Evolutionary conservation across 371 early-diverging fungal genomes (phyloP), one percentile per base, ranked within the genome.

Genomic region (Smittium culicis): DNA sequence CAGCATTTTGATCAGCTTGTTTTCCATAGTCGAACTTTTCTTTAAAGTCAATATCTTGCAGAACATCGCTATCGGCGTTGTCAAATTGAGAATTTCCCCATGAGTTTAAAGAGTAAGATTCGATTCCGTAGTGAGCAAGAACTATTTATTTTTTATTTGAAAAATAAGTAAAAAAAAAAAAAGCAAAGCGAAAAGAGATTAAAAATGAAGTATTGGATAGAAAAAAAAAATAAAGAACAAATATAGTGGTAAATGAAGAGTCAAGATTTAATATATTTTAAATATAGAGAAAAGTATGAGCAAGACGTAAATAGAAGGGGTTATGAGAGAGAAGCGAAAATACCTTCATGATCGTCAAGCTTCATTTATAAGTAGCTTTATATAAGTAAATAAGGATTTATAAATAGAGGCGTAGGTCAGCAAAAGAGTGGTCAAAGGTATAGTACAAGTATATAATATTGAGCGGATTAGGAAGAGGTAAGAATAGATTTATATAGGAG

Each of bases 61-160:
- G 17, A n/a, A n/a, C 34, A 31, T 25, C 30, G 24, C 32, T 35
- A 5, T 63, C 33, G n/a, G n/a, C 30, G n/a, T 33, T 25, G 5
- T 63, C 63, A n/a, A 31, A n/a, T 11, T 31, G 63, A n/a, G 35
- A 34, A 11, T 25, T n/a, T 2, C 65, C 29, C 65, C 65, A 64
- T 11, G 32, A 34, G 2, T 34, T 35, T 35, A 45, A 17, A 30
- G 33, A 17, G 54, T 45, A 64, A 8, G 65, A 35, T 64, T 64
- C 65, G 45, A 64, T 25, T 3, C 65, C 65, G 27, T 64, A 64
- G 54, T 64, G 45, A 25, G 24, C 35, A 1, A 64, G 35, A 1
- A 64, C 65, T 64, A 35, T 64, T n/a, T n/a, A n/a, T n/a, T n/a
- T n/a, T n/a, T n/a, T n/a, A n/a, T n/a, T n/a, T n/a, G n/a, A n/a